phyloP scores from a whole-genome alignment of 306 rosid species.

The Psophocarpus tetragonolobus region DNA sequence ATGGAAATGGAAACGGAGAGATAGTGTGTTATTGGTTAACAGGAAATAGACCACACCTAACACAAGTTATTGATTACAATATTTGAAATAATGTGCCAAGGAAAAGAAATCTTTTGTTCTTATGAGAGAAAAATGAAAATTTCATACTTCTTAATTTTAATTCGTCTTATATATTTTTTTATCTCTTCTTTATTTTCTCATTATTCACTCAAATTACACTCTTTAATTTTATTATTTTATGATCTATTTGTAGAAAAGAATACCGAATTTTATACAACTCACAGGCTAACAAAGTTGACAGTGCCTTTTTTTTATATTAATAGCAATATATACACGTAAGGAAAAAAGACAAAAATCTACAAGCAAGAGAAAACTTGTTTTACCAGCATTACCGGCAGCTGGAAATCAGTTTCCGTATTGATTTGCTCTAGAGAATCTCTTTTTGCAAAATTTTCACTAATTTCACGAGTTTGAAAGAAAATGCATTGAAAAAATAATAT shows the following conservation, averaged over 20 bases:
- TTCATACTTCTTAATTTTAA: too few species aligned
- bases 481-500: not conserved
- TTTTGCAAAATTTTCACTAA: not conserved
- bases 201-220: too few species aligned
- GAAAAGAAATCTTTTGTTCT: too few species aligned
- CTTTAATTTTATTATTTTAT: too few species aligned
- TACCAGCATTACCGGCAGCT: not conserved
- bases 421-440: not conserved
- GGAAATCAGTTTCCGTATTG: not conserved
- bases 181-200: too few species aligned
- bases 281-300: not conserved
- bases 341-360: not conserved
- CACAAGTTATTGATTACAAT: too few species aligned
- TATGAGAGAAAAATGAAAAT: too few species aligned
- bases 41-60: too few species aligned
- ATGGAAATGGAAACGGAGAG: not conserved
- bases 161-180: too few species aligned
- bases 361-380: not conserved
- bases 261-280: not conserved
- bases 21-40: too few species aligned
- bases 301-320: not conserved
- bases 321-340: not conserved
- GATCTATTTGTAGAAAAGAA: too few species aligned
- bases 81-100: too few species aligned
- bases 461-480: not conserved